Base-by-base conservation (phyloP, 140 eudicot genomes). In the Flaveria floridana region DNA sequence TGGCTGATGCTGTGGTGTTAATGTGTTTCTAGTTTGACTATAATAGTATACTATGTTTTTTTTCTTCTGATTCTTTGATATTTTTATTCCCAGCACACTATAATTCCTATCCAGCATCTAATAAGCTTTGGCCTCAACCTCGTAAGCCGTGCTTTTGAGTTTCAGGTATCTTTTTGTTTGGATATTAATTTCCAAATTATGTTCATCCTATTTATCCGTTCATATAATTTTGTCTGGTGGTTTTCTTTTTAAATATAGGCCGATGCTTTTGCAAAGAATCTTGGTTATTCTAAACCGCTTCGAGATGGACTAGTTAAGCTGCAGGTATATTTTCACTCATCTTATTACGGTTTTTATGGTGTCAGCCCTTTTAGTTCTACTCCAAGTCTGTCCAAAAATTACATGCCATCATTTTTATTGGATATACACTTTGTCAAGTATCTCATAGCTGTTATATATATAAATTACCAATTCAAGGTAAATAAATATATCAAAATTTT, bases 201-300 rank as follows among this genome's bases (percentile, higher is more conserved):
- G 20, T 8, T 68, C 42, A 20, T 12, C 34, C 69, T 18, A 3
- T 59, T 47, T 2, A 6, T 73, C 50, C 39, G 19, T 52, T 65
- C 28, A 19, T 3, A 34, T 20, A 15, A 15, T 44, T 47, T 66
- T 62, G 37, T 70, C 77, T 78, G 77, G 71, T 46, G 53, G 14
- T 62, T 73, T 62, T 50, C 61, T 69, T 41, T 58, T 14, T 16
- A 3, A 56, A 18, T 65, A 20, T 76, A 94, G 99, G 99, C 99
- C 71, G 99, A 94, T 78, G 95, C 95, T 82, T 94, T 94, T 84
- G 99, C 97, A 46, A 91, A 94, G 85, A 88, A 82, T 82, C 97
- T 94, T 7, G 99, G 99, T 61, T 94, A 94, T 80, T 84, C 95
- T 50, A 69, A 76, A 28, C 82, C 96, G 65, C 99, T 94, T 77